Evolutionary conservation across 805 yeast species (phyloP), one percentile per base, ranked within the genome.

Genomic region (Candida vaughaniae): DNA sequence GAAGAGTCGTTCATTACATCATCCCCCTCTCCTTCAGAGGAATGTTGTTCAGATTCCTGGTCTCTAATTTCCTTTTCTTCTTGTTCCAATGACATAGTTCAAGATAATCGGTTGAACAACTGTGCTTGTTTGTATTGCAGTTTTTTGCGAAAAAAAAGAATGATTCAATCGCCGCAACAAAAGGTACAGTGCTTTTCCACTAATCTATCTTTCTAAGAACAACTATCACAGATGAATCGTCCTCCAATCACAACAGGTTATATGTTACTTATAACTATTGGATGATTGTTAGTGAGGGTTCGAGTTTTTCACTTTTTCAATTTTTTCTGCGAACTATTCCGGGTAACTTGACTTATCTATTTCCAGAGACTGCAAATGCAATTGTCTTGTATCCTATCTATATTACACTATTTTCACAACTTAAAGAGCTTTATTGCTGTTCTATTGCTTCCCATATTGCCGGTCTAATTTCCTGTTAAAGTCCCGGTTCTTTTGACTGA

Each of bases 401-500:
- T n/a, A n/a, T n/a, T n/a, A n/a, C n/a, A n/a, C n/a, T n/a, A n/a
- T n/a, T n/a, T n/a, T n/a, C n/a, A n/a, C n/a, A n/a, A n/a, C n/a
- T n/a, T n/a, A n/a, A n/a, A n/a, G n/a, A n/a, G n/a, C n/a, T n/a
- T n/a, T n/a, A n/a, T n/a, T n/a, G n/a, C n/a, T n/a, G n/a, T n/a
- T n/a, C n/a, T n/a, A n/a, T n/a, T n/a, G n/a, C n/a, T 20, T 20
- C 23, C 23, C 23, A 20, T 78, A 80, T 43, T 78, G 78, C 22
- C 89, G 64, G 30, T 74, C 58, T 45, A 85, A 62, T 51, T 85
- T 85, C 53, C 73, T 75, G 59, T 85, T 85, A 59, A 85, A 85
- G 47, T 82, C 81, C 52, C 72, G 75, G 64, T 85, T 85, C 57
- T 80, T 81, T 45, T 80, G 87, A 53, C 82, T 85, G 52, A 85